Conservation (phyloP, 352 stramenopile species). For the Phytopythium ostracodes region DNA sequence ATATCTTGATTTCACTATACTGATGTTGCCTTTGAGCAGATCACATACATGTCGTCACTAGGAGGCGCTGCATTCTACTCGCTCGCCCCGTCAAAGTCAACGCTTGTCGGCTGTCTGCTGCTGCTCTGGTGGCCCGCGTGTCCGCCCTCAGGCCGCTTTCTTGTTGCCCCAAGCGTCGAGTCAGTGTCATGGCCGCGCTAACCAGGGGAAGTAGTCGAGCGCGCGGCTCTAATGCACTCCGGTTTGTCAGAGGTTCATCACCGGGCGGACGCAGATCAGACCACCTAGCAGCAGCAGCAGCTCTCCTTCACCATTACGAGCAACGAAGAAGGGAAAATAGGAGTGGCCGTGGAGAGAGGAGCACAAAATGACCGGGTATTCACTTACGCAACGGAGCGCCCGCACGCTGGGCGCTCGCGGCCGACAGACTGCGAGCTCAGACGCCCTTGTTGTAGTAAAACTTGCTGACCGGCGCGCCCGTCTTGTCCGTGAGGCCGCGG, state of each 20-base stretch:
- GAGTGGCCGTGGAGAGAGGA: too few relatives aligned
- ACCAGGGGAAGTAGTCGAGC: slow-evolving; percentile 31
- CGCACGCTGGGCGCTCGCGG: background rate
- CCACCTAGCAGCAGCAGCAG: background rate
- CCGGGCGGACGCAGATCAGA: slow-evolving; percentile 9
- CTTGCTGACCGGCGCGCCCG: slow-evolving; percentile 48
- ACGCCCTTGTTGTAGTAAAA: slow-evolving; percentile 87
- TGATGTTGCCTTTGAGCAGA: background rate
- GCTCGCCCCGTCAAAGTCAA: too few relatives aligned
- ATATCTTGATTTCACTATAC: background rate
- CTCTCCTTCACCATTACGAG: too few relatives aligned
- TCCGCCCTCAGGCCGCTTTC: slow-evolving; percentile 7
- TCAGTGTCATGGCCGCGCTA: slow-evolving; percentile 25
- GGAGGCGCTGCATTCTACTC: too few relatives aligned
- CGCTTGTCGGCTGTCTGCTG: background rate
- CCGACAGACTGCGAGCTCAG: slow-evolving; percentile 11
- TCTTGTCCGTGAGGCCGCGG: slow-evolving; percentile 45
- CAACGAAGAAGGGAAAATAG: too few relatives aligned
- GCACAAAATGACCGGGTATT: background rate
- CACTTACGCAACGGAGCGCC: background rate
- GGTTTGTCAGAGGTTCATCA: slow-evolving; percentile 30
- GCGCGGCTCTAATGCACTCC: slow-evolving; percentile 39
- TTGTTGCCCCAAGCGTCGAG: slow-evolving; percentile 3
- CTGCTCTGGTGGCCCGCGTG: background rate
- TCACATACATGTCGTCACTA: background rate